Evolutionary conservation across 441 rosid species (phyloP), one percentile per base, ranked within the genome.

Genomic region (Sinapis alba): DNA sequence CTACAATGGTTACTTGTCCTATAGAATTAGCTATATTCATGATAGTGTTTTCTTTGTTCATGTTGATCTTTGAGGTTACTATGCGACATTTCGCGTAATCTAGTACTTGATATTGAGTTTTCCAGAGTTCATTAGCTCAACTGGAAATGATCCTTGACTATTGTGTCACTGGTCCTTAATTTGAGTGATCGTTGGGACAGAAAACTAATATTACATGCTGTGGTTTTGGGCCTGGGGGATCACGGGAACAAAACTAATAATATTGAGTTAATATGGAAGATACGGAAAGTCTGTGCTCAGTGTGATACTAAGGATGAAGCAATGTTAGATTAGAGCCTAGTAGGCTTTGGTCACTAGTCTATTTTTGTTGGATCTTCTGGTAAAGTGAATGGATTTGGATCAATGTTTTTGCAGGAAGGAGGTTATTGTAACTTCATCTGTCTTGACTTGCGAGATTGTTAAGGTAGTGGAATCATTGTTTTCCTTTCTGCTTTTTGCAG

Each of bases 361-460:
- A 21, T 30, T 15, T 24, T 30, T 13, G 19, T 65, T 71, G 5
- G 45, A 28, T 58, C 21, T 9, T 45, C 24, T 20, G 30, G 4
- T 47, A 30, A 4, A 10, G 68, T 32, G 67, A 15, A 45, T 67
- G 65, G 19, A 65, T 24, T 64, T 65, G 60, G 50, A 76, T 15
- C 34, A 1, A 7, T 45, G 20, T 71, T 78, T 53, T n/a, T 23
- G 70, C 85, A 91, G 99, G 54, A 86, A 71, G 73, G 88, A 96
- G 65, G 99, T 96, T 59, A 88, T 96, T 73, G 98, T 96, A 69
- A 96, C 97, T 58, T 81, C 99, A 78, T 87, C 83, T 61, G 99
- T 96, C 72, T 84, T 96, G 81, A 81, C 87, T n/a, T 96, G 99
- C 28, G 98, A 96, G 84, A 27, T 90, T 38, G 91, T 87, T 18